Evolutionary conservation across 345 rosid species (phyloP).

Genomic region (Syzygium aromaticum): DNA sequence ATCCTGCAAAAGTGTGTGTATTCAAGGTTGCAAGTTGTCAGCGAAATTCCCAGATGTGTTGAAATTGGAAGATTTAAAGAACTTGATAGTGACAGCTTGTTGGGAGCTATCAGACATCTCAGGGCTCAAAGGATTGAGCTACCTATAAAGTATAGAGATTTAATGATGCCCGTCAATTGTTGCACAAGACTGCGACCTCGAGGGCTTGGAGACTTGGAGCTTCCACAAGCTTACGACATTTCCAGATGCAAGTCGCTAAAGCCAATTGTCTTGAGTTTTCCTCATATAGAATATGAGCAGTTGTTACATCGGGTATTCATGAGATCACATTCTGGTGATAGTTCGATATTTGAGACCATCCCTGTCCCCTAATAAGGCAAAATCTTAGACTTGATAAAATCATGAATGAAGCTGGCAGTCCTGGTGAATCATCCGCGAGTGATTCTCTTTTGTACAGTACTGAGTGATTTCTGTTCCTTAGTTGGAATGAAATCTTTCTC

Average conservation of each 20-base stretch:
- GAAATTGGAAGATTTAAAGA: not conserved
- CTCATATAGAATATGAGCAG: no score
- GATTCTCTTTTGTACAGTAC: not conserved
- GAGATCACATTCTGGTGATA: no score
- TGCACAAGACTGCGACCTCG: not conserved
- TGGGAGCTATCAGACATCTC: not conserved
- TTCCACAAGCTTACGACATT: not conserved
- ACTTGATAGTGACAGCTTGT: not conserved
- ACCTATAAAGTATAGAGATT: not conserved
- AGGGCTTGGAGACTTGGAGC: not conserved
- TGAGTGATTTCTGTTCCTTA: not conserved
- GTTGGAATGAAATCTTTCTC: not conserved
- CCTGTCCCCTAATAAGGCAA: not conserved
- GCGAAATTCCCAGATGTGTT: not conserved
- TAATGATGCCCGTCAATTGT: not conserved
- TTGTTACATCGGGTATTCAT: no score
- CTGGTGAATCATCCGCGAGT: not conserved
- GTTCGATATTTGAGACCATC: not conserved
- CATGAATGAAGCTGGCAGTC: not conserved
- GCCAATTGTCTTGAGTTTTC: not conserved
- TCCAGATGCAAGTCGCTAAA: not conserved
- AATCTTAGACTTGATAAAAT: not conserved
- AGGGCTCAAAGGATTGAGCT: not conserved
- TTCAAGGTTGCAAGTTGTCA: not conserved
- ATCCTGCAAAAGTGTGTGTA: not conserved